These are phyloP conservation scores for Fraxinus americana DNA, from an alignment of 257 asterid species.

Conservation along the genomic window DNA sequence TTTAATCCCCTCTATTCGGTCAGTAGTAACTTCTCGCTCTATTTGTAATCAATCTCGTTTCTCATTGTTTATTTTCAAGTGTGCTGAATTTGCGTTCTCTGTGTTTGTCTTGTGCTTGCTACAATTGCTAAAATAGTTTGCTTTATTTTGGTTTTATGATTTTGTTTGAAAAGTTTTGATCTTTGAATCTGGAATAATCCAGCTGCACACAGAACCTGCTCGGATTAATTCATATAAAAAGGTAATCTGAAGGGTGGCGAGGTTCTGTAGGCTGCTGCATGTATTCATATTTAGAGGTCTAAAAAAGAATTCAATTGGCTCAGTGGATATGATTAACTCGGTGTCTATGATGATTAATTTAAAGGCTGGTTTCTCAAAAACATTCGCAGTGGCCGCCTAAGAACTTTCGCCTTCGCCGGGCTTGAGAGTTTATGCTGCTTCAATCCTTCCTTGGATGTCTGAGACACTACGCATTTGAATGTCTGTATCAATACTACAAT, in stretches of 20 bases:
- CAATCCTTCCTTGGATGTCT: slow-evolving; percentile 61
- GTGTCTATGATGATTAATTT: slow-evolving; percentile 40
- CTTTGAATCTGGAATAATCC: no score
- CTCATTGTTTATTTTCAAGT: not conserved
- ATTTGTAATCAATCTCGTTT: not conserved
- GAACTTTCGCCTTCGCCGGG: slow-evolving; percentile 62
- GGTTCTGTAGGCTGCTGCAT: no score
- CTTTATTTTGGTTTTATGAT: not conserved
- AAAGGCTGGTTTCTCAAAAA: slow-evolving; percentile 59
- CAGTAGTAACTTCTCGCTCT: not conserved
- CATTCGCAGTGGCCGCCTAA: slow-evolving; percentile 74
- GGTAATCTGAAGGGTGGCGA: no score
- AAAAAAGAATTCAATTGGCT: not conserved
- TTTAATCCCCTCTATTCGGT: not conserved
- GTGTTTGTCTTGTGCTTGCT: not conserved
- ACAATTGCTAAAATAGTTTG: not conserved
- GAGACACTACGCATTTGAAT: slow-evolving; percentile 26
- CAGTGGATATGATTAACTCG: not conserved
- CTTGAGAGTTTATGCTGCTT: slow-evolving; percentile 59
- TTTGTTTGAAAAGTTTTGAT: not conserved
- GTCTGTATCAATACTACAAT: not conserved
- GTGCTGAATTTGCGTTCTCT: not conserved
- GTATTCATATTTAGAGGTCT: no score
- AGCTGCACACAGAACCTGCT: no score
- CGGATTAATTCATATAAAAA: no score